Percentiles rank a stretch among this genome's conserved stretches.
Conservation (phyloP, 306 rosid species). For the Acacia acuminata region DNA sequence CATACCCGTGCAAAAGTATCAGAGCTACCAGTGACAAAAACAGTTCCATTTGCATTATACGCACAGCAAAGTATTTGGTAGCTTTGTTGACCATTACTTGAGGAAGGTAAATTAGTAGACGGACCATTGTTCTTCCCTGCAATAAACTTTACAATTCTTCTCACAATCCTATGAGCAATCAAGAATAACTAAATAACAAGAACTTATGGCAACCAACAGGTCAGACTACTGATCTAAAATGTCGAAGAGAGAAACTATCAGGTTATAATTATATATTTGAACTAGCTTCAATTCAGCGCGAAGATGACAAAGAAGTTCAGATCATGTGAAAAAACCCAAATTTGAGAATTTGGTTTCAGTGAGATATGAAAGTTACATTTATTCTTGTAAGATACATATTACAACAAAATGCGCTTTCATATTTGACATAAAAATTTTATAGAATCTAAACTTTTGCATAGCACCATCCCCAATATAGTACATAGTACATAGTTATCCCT, state of each 20-base stretch:
- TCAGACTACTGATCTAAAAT: constrained; percentile 35
- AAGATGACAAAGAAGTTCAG: constrained; percentile 1
- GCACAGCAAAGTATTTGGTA: constrained; percentile 89
- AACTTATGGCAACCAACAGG: constrained; percentile 29
- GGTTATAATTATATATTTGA: constrained; percentile 8
- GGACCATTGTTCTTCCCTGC: constrained; percentile 72
- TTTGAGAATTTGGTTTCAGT: constrained; percentile 2
- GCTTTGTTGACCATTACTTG: constrained; percentile 61
- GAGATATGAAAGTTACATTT: not conserved
- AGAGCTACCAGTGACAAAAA: constrained; percentile 92
- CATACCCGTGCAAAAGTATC: constrained; percentile 89
- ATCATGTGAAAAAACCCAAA: not conserved
- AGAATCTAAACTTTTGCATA: constrained; percentile 22
- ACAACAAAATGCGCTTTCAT: constrained; percentile 2
- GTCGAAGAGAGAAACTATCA: constrained; percentile 10
- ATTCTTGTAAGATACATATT: constrained; percentile 15
- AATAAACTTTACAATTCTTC: constrained; percentile 36
- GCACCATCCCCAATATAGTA: constrained; percentile 25
- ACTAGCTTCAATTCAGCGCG: not conserved
- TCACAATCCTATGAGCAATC: constrained; percentile 27
- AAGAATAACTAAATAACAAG: constrained; percentile 24
- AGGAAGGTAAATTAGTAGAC: constrained; percentile 54
- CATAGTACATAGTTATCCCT: constrained; percentile 21
- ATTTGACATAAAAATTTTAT: constrained; percentile 10
- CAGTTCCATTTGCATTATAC: constrained; percentile 85